Conservation (phyloP, 2,329 filamentous ascomycete genomes). For the Truncatella angustata region DNA sequence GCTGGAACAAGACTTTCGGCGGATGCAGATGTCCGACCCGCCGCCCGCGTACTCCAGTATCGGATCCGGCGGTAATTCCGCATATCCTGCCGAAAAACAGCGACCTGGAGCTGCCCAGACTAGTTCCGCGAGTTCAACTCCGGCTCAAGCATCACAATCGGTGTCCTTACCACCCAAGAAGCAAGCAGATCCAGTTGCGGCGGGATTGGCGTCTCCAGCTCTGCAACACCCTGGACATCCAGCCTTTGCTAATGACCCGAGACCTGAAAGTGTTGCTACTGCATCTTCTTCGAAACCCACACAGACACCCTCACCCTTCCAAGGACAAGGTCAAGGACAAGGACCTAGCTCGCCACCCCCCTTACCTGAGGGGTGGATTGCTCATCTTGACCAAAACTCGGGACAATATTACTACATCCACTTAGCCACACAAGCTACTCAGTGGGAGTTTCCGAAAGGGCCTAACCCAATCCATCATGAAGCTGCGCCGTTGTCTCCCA, state of each 20-base stretch:
- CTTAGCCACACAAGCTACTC: slow-evolving; percentile 88
- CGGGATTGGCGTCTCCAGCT: slow-evolving; percentile 43
- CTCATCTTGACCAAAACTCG: slow-evolving; percentile 90
- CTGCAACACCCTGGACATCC: slow-evolving; percentile 70
- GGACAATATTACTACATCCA: slow-evolving; percentile 99
- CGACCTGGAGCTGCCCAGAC: slow-evolving; percentile 37
- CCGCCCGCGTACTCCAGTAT: slow-evolving; percentile 95
- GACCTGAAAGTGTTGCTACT: slow-evolving; percentile 42
- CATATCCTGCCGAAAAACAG: slow-evolving; percentile 81
- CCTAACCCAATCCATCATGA: slow-evolving; percentile 87
- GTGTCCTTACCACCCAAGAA: slow-evolving; percentile 31
- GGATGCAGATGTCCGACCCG: slow-evolving; percentile 76
- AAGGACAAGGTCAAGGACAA: slow-evolving; percentile 39
- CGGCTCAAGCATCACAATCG: slow-evolving; percentile 16
- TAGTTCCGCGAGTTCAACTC: slow-evolving; percentile 14
- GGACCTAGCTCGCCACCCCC: slow-evolving; percentile 83
- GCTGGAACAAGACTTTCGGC: slow-evolving; percentile 83
- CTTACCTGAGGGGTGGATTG: slow-evolving; percentile 96
- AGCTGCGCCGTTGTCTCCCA: slow-evolving; percentile 77
- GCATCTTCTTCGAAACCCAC: slow-evolving; percentile 38
- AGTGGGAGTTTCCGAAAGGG: slow-evolving; percentile 98
- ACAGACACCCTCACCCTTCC: slow-evolving; percentile 43
- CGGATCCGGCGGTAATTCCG: slow-evolving; percentile 46
- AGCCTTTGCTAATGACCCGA: slow-evolving; percentile 84
- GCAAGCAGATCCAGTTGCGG: slow-evolving; percentile 22